Percentiles rank a stretch among this genome's conserved stretches.
phyloP scores from a whole-genome alignment of 1,139 yeast species.

The Candida sp. region DNA sequence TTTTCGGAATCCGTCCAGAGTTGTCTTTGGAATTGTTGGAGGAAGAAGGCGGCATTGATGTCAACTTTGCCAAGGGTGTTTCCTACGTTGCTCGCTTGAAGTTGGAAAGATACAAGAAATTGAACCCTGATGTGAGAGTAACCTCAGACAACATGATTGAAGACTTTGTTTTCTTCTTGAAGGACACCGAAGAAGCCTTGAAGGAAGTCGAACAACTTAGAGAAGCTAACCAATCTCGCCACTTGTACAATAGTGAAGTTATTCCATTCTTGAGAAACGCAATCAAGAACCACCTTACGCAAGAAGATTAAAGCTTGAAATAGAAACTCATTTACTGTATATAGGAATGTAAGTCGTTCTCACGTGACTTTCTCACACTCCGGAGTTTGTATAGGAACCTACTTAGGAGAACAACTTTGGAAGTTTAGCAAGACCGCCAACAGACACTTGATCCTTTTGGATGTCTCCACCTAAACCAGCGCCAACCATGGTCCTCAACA shows the following conservation, averaged over 20 bases:
- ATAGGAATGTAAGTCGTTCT: background rate
- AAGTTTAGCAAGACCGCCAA: background rate
- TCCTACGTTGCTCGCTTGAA: constrained; percentile 70
- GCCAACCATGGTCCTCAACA: no score
- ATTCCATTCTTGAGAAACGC: constrained; percentile 45
- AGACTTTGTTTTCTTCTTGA: constrained; percentile 47
- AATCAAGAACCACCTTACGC: constrained; percentile 23
- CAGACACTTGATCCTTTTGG: constrained; percentile 1
- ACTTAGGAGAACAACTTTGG: background rate
- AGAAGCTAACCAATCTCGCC: constrained; percentile 28
- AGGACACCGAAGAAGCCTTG: constrained; percentile 56
- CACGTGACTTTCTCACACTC: no score
- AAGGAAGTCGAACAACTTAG: constrained; percentile 51
- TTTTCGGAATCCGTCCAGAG: constrained; percentile 73
- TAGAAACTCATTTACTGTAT: constrained; percentile 1
- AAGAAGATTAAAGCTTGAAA: constrained; percentile 9
- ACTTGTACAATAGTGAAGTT: constrained; percentile 45
- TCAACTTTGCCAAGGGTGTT: constrained; percentile 66
- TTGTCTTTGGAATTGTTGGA: constrained; percentile 40
- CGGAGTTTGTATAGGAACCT: background rate
- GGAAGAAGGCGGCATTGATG: constrained; percentile 54
- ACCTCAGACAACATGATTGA: constrained; percentile 25
- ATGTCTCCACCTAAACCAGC: no score
- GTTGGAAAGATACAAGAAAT: constrained; percentile 35
- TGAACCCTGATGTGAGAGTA: constrained; percentile 20